Evolutionary conservation across 2,329 filamentous ascomycete species (phyloP).

Genomic region (Alternaria triticina): DNA sequence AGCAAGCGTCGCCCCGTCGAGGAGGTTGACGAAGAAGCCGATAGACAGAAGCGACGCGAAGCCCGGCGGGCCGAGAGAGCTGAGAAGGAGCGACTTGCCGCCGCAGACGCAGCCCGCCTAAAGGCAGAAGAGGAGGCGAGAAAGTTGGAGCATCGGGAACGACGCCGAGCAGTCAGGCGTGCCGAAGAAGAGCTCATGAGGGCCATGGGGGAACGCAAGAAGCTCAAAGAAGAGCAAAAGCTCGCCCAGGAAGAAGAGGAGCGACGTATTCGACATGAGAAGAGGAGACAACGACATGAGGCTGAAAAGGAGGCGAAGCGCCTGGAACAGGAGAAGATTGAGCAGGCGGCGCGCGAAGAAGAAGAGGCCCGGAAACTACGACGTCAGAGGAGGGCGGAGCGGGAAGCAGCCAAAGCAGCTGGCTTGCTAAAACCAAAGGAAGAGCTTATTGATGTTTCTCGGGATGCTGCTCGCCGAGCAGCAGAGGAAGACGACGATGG

Average conservation of each 20-base stretch:
- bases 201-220: slow-evolving; percentile 28
- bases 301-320: slow-evolving; percentile 32
- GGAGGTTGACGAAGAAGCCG: slow-evolving; percentile 34
- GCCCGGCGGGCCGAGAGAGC: slow-evolving; percentile 36
- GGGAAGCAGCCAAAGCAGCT: slow-evolving; percentile 31
- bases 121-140: slow-evolving; percentile 32
- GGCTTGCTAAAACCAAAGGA: slow-evolving; percentile 16
- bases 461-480: slow-evolving; percentile 36
- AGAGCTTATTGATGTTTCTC: slow-evolving; percentile 17
- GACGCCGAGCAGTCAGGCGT: slow-evolving; percentile 31
- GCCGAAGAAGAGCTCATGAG: slow-evolving; percentile 30
- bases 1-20: slow-evolving; percentile 35
- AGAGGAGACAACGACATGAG: slow-evolving; percentile 32
- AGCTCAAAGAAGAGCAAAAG: slow-evolving; percentile 28
- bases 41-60: slow-evolving; percentile 37
- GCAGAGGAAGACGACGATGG: slow-evolving; percentile 21
- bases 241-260: slow-evolving; percentile 35
- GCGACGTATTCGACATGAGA: slow-evolving; percentile 35
- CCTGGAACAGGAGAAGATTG: slow-evolving; percentile 17
- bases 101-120: slow-evolving; percentile 31
- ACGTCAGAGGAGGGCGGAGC: slow-evolving; percentile 34
- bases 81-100: slow-evolving; percentile 35
- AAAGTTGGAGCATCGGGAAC: slow-evolving; percentile 35
- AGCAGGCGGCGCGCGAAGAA: slow-evolving; percentile 25
- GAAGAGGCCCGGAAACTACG: slow-evolving; percentile 34